A percentile compares a stretch with the other conserved stretches of the same genome.
Conservation (phyloP, 1,284 basidiomycete genomes). For the Rhizoctonia solani region DNA sequence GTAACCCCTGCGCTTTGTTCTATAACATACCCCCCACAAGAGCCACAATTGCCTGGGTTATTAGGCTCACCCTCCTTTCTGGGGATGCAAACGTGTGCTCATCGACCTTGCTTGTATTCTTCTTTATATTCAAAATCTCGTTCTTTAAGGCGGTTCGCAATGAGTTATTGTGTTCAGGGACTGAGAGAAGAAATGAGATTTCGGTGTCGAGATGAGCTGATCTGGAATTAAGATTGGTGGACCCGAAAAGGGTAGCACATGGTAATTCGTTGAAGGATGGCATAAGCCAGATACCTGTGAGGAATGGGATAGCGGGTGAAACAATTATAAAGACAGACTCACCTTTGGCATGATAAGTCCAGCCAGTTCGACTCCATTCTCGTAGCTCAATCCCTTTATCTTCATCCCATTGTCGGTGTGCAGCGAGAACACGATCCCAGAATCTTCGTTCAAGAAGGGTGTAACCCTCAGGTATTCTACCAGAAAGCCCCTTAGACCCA, state of each 20-base stretch:
- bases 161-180: constrained; percentile 67
- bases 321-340: constrained; percentile 32
- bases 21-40: constrained; percentile 70
- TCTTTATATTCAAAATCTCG: constrained; percentile 52
- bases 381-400: constrained; percentile 66
- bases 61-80: constrained; percentile 69
- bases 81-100: constrained; percentile 50
- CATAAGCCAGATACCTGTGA: constrained; percentile 83
- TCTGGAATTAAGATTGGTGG: constrained; percentile 93
- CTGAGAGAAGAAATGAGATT: constrained; percentile 69
- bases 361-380: constrained; percentile 89
- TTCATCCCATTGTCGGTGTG: constrained; percentile 56
- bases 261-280: constrained; percentile 50
- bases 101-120: constrained; percentile 51
- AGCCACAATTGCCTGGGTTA: constrained; percentile 62
- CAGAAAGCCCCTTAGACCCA: constrained; percentile 84
- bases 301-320: neutral
- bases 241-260: constrained; percentile 80
- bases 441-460: constrained; percentile 86
- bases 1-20: too few species aligned
- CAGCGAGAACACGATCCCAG: constrained; percentile 65
- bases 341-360: constrained; percentile 99
- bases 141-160: constrained; percentile 48
- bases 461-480: constrained; percentile 94
- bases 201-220: constrained; percentile 92